Conservation (phyloP, 768 basidiomycete genomes). For the Neoboletus magnificus region DNA sequence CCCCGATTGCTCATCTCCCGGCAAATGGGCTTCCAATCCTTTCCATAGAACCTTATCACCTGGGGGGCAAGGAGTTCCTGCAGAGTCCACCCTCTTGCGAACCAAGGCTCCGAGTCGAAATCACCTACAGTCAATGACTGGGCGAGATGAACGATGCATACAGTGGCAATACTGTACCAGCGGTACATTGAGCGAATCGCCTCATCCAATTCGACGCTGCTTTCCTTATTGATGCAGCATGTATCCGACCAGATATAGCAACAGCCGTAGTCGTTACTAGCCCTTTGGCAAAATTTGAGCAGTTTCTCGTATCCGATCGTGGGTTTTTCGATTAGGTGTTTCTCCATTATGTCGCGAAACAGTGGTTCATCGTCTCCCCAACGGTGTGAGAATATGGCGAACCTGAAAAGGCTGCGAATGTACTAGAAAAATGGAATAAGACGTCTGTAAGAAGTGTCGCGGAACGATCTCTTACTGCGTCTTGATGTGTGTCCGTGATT, state of each 20-base stretch:
- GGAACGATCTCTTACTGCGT: neutral
- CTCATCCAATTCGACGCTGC: conserved; percentile 30
- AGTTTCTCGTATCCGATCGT: conserved; percentile 19
- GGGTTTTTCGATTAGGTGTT: neutral
- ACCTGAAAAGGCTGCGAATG: conserved; percentile 14
- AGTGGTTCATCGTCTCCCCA: conserved; percentile 21
- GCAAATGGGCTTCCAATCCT: conserved; percentile 17
- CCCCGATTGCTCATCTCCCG: neutral
- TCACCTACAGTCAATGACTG: conserved; percentile 5
- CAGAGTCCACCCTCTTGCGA: conserved; percentile 22
- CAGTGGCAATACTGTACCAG: conserved; percentile 23
- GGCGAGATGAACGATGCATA: conserved; percentile 25
- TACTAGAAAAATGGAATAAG: conserved; percentile 4
- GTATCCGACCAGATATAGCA: conserved; percentile 26
- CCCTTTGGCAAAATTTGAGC: conserved; percentile 14
- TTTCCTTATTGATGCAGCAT: conserved; percentile 22
- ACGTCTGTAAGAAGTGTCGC: neutral
- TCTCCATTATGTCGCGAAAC: conserved; percentile 8
- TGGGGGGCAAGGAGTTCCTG: conserved; percentile 16
- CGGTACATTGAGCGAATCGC: conserved; percentile 30
- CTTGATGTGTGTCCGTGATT: neutral
- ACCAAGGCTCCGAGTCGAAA: conserved; percentile 20
- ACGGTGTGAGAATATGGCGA: conserved; percentile 20
- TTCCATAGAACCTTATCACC: conserved; percentile 18
- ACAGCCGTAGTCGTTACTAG: conserved; percentile 14